Conservation (phyloP, 1,139 yeast genomes). For the Taiozyma onychis region DNA sequence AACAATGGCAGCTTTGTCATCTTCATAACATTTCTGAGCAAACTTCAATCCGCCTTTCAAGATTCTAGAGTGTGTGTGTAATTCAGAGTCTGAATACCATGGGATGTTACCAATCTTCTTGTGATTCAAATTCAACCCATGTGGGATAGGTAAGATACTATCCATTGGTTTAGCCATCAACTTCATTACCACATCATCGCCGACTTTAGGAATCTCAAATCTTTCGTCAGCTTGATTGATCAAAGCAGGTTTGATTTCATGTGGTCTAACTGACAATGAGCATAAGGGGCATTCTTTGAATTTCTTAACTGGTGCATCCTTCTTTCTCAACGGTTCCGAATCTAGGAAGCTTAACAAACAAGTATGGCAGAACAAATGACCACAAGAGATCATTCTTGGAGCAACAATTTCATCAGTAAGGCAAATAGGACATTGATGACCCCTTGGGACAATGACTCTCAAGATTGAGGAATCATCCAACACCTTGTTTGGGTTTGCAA, state of each 20-base stretch:
- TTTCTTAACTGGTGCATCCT: conserved; percentile 34
- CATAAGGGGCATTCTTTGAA: conserved; percentile 85
- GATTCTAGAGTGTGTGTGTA: conserved; percentile 48
- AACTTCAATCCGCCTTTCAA: conserved; percentile 58
- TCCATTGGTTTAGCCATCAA: conserved; percentile 68
- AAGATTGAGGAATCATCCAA: conserved; percentile 57
- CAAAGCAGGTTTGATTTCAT: conserved; percentile 66
- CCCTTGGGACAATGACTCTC: conserved; percentile 68
- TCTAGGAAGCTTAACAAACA: conserved; percentile 73
- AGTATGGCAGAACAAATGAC: conserved; percentile 83
- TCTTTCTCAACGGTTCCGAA: conserved; percentile 38
- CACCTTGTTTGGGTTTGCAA: conserved; percentile 69
- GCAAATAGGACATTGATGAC: conserved; percentile 89
- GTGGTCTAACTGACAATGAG: conserved; percentile 53
- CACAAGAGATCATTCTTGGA: conserved; percentile 93
- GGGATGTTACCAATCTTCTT: conserved; percentile 35
- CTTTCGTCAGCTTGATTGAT: conserved; percentile 46
- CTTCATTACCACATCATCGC: conserved; percentile 54
- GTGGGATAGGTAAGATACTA: conserved; percentile 60
- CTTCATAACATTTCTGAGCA: conserved; percentile 45
- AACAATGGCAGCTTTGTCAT: conserved; percentile 47
- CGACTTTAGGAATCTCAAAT: conserved; percentile 55
- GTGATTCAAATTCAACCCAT: conserved; percentile 30
- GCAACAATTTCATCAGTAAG: conserved; percentile 79
- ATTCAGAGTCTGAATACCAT: conserved; percentile 32